A percentile compares a stretch with the other conserved stretches of the same genome.
Conservation (phyloP, 2,329 filamentous ascomycete species). For the Sclerotinia spermophila region DNA sequence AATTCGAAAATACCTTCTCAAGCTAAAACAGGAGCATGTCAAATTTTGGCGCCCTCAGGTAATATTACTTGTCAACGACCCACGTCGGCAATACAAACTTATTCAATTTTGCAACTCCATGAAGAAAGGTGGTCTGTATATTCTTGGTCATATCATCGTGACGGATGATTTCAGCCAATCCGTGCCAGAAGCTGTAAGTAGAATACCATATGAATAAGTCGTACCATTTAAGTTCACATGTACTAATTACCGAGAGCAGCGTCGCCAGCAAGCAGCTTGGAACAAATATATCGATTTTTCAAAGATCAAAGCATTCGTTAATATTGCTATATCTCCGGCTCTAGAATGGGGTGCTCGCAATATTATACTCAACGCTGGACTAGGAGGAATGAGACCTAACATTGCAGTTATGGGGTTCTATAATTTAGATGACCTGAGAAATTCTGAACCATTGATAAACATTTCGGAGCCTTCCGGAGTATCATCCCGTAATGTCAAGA, state of each 20-base stretch:
- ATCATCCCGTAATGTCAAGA: constrained; percentile 32
- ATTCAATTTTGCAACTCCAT: constrained; percentile 90
- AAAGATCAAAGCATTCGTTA: constrained; percentile 84
- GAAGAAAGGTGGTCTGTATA: constrained; percentile 80
- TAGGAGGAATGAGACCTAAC: constrained; percentile 86
- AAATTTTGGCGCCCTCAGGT: constrained; percentile 93
- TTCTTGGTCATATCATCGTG: constrained; percentile 84
- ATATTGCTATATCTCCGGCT: constrained; percentile 76
- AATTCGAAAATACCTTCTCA: constrained; percentile 80
- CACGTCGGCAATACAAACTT: constrained; percentile 74
- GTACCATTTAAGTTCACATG: neutral
- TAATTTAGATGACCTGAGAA: constrained; percentile 72
- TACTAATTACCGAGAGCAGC: constrained; percentile 34
- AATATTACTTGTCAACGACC: constrained; percentile 77
- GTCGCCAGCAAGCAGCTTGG: constrained; percentile 73
- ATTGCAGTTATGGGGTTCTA: constrained; percentile 79
- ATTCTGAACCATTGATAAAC: constrained; percentile 52
- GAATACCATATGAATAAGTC: neutral
- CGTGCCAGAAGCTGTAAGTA: constrained; percentile 63
- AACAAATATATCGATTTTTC: constrained; percentile 84
- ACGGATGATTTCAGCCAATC: constrained; percentile 75
- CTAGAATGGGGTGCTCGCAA: constrained; percentile 85
- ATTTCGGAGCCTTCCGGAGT: constrained; percentile 48
- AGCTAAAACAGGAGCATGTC: constrained; percentile 82
- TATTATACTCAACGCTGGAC: constrained; percentile 72